phyloP scores from a whole-genome alignment of 108 stramenopile species.

The Skeletonema costatum region DNA sequence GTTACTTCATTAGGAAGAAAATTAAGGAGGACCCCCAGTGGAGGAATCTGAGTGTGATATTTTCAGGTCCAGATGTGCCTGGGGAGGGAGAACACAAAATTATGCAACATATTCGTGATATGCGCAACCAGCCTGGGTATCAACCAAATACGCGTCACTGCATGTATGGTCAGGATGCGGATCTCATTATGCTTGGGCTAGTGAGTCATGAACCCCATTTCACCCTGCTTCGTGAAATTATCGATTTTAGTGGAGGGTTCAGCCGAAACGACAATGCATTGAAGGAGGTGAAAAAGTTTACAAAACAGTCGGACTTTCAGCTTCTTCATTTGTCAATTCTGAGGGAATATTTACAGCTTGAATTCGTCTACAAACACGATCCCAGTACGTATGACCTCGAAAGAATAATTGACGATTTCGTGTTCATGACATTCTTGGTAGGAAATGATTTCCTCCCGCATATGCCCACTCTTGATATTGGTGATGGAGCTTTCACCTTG shows the following conservation, averaged over 20 bases:
- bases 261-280: constrained; percentile 71
- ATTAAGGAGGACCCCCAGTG: constrained; percentile 96
- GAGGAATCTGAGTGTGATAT: constrained; percentile 90
- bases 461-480: constrained; percentile 95
- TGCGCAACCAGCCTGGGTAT: constrained; percentile 81
- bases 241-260: constrained; percentile 82
- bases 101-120: constrained; percentile 97
- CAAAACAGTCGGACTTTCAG: constrained; percentile 96
- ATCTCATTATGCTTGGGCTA: constrained; percentile 98
- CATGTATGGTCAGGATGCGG: constrained; percentile 99
- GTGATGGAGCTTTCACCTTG: constrained; percentile 95
- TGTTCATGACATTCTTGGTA: constrained; percentile 98
- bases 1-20: constrained; percentile 94
- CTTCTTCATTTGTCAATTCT: constrained; percentile 95
- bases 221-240: constrained; percentile 93
- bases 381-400: constrained; percentile 76
- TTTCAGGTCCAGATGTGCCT: constrained; percentile 97
- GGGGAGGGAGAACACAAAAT: constrained; percentile 99
- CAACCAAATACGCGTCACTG: constrained; percentile 95
- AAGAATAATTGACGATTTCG: constrained; percentile 98
- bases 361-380: constrained; percentile 68
- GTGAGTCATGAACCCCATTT: constrained; percentile 99
- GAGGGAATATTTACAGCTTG: constrained; percentile 94
- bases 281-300: constrained; percentile 92
- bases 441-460: constrained; percentile 99